These are phyloP conservation scores for Lithohypha guttulata DNA, from an alignment of 2,329 filamentous ascomycete genomes.

Conservation along the genomic window DNA sequence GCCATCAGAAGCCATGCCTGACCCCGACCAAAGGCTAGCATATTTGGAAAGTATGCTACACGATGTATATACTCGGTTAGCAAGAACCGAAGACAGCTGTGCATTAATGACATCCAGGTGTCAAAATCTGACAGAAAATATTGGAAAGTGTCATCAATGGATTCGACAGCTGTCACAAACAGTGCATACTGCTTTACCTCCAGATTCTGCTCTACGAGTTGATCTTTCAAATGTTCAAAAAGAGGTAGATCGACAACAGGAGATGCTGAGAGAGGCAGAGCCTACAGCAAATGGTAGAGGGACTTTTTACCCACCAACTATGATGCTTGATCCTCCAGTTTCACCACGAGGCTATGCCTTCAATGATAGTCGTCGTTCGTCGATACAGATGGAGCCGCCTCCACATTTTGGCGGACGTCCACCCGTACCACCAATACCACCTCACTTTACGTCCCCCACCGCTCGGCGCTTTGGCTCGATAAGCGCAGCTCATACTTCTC, in stretches of 20 bases:
- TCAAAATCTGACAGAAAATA: slow-evolving; percentile 68
- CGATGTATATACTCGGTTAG: slow-evolving; percentile 64
- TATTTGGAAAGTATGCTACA: slow-evolving; percentile 72
- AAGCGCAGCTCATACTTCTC: slow-evolving; percentile 56
- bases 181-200: slow-evolving; percentile 48
- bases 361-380: slow-evolving; percentile 67
- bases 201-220: slow-evolving; percentile 66
- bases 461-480: slow-evolving; percentile 83
- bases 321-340: slow-evolving; percentile 60
- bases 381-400: slow-evolving; percentile 48
- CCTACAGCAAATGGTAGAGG: slow-evolving; percentile 34
- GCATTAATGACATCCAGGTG: slow-evolving; percentile 71
- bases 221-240: slow-evolving; percentile 51
- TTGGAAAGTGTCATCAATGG: slow-evolving; percentile 57
- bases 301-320: slow-evolving; percentile 50
- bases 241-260: slow-evolving; percentile 52
- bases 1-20: slow-evolving; percentile 71
- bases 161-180: slow-evolving; percentile 32
- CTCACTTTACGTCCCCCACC: slow-evolving; percentile 62
- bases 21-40: slow-evolving; percentile 66
- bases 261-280: slow-evolving; percentile 43
- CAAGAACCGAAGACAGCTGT: slow-evolving; percentile 73
- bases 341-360: slow-evolving; percentile 80
- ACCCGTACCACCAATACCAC: slow-evolving; percentile 25
- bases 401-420: slow-evolving; percentile 18